These are phyloP conservation scores for Comarum palustre DNA, from an alignment of 306 rosid species.

Conservation along the genomic window DNA sequence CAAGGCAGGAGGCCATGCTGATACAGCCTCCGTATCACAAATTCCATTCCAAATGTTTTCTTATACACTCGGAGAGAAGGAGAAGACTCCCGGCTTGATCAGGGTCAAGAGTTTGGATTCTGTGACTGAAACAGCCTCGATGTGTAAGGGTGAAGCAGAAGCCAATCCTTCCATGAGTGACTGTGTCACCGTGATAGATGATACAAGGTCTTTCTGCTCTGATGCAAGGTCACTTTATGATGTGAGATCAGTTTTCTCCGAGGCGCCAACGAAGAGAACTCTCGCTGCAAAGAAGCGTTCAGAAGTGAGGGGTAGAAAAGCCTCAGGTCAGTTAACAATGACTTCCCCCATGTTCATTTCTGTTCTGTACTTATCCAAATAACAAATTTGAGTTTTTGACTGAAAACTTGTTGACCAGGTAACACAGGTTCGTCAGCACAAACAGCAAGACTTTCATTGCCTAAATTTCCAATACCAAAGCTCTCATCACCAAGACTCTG, in stretches of 20 bases:
- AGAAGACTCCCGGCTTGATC: constrained; percentile 35
- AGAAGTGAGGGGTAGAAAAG: constrained; percentile 34
- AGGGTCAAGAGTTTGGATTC: constrained; percentile 36
- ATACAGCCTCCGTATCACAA: constrained; percentile 38
- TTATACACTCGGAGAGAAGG: constrained; percentile 60
- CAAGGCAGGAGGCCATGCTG: constrained; percentile 26
- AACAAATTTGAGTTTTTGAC: background rate
- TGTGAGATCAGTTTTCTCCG: constrained; percentile 27
- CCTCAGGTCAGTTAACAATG: constrained; percentile 48
- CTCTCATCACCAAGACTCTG: background rate
- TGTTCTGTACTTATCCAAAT: background rate
- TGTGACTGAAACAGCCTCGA: constrained; percentile 25
- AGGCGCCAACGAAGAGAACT: constrained; percentile 45
- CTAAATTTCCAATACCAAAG: background rate
- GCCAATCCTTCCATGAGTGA: constrained; percentile 27
- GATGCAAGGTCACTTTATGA: constrained; percentile 38
- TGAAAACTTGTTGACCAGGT: constrained; percentile 15
- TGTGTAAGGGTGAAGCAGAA: constrained; percentile 27
- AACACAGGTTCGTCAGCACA: constrained; percentile 18
- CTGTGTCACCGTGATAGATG: constrained; percentile 29
- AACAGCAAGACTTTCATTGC: constrained; percentile 1
- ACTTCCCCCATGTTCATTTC: background rate
- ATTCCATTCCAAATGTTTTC: constrained; percentile 89
- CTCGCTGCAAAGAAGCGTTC: constrained; percentile 27
- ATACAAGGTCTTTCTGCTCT: constrained; percentile 33